Base-by-base conservation (phyloP, 352 stramenopile species). In the Pythium utonaiense region DNA sequence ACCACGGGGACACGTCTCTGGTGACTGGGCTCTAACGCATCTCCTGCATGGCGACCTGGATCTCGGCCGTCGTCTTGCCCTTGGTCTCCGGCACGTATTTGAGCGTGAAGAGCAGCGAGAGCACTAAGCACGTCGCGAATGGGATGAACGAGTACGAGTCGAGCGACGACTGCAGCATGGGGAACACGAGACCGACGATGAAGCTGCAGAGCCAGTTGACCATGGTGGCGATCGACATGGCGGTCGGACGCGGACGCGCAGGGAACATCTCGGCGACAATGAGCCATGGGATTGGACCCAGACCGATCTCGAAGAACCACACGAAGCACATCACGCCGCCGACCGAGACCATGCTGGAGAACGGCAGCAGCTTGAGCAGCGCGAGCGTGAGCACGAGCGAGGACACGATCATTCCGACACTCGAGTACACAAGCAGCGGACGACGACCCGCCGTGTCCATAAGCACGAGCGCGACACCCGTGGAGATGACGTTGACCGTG, bases 201-300 rank as follows among this genome's bases (percentile, higher is more conserved):
- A 97, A 97, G 66, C 93, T 97, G 72, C 83, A 96, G n/a, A 71
- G 70, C 93, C 93, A 98, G 72, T 98, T 98, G 28, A 97, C 55
- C 76, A 96, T 89, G 53, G 70, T 93, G 19, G 74, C 89, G 33
- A 88, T 73, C 31, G 73, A 85, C 84, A 96, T 96, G 53, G 77
- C 75, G 12, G 74, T 76, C 50, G 82, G 80, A 41, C 96, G 85
- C 53, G 95, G 93, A 62, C 92, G 91, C 22, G 80, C 76, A 54
- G 91, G 81, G 75, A 97, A 96, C 85, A 97, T 96, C 69, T 98
- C 92, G 17, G 87, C 87, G 2, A 96, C 87, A 60, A 98, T 96
- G 36, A 97, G 73, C 92, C 89, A 97, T 36, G 92, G 90, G 60
- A 98, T 97, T 6, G 92, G 89, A 22, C 91, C 91, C 14, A 73